These are phyloP conservation scores for Neurospora sp. DNA, from an alignment of 495 filamentous ascomycete genomes.

Conservation along the genomic window DNA sequence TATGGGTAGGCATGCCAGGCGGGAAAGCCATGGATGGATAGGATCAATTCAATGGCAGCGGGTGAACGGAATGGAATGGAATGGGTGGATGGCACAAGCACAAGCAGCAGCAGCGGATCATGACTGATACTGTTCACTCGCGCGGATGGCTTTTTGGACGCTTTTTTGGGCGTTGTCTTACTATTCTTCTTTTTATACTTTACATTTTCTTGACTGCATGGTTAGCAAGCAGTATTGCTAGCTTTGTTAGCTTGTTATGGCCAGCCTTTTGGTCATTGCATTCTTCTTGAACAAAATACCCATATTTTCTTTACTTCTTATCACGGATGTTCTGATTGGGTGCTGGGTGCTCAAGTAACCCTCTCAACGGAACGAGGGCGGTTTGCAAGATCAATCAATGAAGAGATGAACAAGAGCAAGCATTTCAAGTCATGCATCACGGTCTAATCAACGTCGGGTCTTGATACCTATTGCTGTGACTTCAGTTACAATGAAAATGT, in stretches of 20 bases:
- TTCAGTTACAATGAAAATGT: neutral
- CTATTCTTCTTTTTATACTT: neutral
- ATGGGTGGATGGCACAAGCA: neutral
- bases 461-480: neutral
- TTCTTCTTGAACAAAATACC: neutral
- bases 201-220: neutral
- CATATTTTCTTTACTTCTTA: neutral
- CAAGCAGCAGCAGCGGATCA: neutral
- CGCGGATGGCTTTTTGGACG: neutral
- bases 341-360: neutral
- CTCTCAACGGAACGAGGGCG: neutral
- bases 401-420: neutral
- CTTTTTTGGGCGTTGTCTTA: neutral
- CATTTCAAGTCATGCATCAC: neutral
- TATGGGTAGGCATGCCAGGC: neutral
- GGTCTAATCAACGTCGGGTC: neutral
- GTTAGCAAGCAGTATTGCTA: neutral
- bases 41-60: neutral
- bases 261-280: neutral
- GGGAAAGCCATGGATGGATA: neutral
- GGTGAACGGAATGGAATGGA: neutral
- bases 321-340: neutral
- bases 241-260: neutral
- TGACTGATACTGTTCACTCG: neutral
- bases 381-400: neutral